Percentiles rank a stretch among this genome's conserved stretches.
phyloP scores from a whole-genome alignment of 2,329 filamentous ascomycete genomes.

The Fusarium tricinctum region DNA sequence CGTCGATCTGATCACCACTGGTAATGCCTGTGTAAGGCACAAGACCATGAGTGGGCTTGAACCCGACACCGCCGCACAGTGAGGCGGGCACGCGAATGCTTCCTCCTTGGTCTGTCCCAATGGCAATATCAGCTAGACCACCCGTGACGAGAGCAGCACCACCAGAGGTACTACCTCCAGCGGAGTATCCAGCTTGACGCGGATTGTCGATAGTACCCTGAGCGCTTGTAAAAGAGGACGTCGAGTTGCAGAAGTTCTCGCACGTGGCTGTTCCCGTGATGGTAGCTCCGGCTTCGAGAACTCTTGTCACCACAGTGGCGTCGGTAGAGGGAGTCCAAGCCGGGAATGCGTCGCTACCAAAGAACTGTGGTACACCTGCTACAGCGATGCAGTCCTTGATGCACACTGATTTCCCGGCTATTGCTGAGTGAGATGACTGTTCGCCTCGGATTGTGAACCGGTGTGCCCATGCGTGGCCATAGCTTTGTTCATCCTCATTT shows the following conservation, averaged over 20 bases:
- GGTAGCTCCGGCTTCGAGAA: constrained; percentile 64
- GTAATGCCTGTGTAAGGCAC: constrained; percentile 66
- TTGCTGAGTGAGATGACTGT: constrained; percentile 43
- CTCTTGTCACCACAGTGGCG: constrained; percentile 66
- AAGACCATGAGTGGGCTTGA: constrained; percentile 66
- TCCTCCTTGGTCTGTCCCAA: constrained; percentile 64
- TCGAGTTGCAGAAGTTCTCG: constrained; percentile 67
- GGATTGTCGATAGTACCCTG: constrained; percentile 64
- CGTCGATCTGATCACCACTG: constrained; percentile 64
- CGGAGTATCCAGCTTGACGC: constrained; percentile 59
- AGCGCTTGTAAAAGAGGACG: constrained; percentile 62
- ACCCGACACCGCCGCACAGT: constrained; percentile 58
- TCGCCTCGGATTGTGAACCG: constrained; percentile 60
- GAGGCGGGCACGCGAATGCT: constrained; percentile 62
- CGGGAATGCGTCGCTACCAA: constrained; percentile 64
- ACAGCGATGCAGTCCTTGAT: constrained; percentile 70
- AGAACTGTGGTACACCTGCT: constrained; percentile 66
- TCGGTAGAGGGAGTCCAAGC: constrained; percentile 67
- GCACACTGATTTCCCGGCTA: constrained; percentile 60
- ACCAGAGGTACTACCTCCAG: constrained; percentile 65
- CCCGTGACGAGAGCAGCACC: constrained; percentile 61
- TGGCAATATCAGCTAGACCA: constrained; percentile 59
- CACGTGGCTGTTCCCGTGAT: constrained; percentile 66
- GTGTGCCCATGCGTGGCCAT: constrained; percentile 66
- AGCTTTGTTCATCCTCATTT: constrained; percentile 57